Percentiles rank a stretch among this genome's conserved stretches.
phyloP scores from a whole-genome alignment of 2,329 filamentous ascomycete genomes.

The Apiospora koreana region DNA sequence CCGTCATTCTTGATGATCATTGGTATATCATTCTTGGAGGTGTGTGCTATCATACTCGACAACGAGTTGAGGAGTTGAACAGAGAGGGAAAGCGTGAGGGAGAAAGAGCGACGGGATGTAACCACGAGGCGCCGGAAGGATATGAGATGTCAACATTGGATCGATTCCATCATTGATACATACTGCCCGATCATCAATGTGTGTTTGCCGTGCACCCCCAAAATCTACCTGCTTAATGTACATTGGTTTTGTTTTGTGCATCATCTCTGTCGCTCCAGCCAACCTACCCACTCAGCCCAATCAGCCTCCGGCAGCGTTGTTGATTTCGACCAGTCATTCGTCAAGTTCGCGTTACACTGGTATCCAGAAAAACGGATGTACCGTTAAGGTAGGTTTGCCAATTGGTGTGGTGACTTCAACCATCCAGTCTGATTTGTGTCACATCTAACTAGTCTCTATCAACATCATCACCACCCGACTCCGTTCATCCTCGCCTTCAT shows the following conservation, averaged over 20 bases:
- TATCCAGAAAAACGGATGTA: background rate
- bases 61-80: background rate
- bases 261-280: background rate
- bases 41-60: background rate
- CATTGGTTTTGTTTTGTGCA: background rate
- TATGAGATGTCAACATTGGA: background rate
- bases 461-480: constrained; percentile 4
- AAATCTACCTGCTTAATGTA: too few species aligned
- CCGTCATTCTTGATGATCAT: background rate
- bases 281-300: constrained; percentile 3
- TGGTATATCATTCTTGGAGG: background rate
- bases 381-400: background rate
- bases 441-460: background rate
- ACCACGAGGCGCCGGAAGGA: background rate
- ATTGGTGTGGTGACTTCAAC: background rate
- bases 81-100: background rate
- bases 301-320: background rate
- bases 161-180: background rate
- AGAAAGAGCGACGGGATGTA: background rate
- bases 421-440: background rate
- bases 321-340: background rate
- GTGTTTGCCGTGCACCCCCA: too few species aligned
- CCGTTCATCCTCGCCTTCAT: background rate
- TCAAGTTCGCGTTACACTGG: background rate
- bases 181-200: background rate